Conservation (phyloP, 257 asterid species). For the Gardenia jasminoides region DNA sequence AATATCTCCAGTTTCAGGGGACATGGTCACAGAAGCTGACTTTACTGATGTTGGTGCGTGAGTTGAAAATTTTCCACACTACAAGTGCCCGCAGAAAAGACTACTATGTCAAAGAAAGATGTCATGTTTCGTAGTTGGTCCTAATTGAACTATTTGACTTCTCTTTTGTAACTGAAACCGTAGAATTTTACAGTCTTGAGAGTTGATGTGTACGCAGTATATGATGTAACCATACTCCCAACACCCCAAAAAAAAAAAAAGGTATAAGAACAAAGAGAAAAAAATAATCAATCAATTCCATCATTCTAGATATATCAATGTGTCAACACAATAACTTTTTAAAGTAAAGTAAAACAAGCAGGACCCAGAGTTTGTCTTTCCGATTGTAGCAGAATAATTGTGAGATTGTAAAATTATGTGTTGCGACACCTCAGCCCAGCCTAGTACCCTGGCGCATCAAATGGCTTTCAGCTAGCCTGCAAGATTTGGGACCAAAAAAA, state of each 20-base stretch:
- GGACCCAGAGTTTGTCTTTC: not conserved
- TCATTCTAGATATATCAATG: not conserved
- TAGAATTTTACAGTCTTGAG: not conserved
- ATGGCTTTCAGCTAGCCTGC: not conserved
- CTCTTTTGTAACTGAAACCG: not conserved
- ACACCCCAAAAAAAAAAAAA: too few species aligned
- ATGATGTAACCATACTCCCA: not conserved
- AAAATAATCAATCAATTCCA: not conserved
- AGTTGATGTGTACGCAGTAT: not conserved
- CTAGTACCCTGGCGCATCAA: not conserved
- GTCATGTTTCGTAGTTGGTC: not conserved
- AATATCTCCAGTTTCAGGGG: not conserved
- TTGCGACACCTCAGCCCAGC: not conserved
- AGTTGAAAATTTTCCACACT: not conserved
- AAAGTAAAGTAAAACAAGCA: not conserved
- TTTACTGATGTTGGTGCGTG: not conserved
- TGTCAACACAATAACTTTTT: not conserved
- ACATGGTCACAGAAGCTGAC: not conserved
- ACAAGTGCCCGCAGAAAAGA: not conserved
- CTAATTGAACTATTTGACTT: not conserved
- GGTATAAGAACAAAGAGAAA: not conserved
- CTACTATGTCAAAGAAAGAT: constrained; percentile 4
- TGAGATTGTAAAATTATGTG: not conserved
- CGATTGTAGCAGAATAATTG: not conserved
- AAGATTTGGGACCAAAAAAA: not conserved